Evolutionary conservation across 495 filamentous ascomycete genomes (phyloP).

Genomic region (Aspergillus ellipticus): DNA sequence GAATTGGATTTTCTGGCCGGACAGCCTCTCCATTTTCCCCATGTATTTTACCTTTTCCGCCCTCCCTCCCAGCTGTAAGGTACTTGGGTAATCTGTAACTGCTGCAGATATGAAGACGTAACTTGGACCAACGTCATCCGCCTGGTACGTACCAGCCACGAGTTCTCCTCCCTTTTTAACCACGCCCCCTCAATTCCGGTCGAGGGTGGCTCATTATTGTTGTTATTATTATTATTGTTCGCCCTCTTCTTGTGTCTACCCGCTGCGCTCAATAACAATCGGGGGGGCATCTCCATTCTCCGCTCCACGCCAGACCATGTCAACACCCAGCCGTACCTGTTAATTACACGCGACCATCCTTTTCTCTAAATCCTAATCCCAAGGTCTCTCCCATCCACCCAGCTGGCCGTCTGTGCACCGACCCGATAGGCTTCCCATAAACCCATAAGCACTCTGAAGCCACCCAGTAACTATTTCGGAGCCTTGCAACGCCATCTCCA

Average conservation of each 20-base stretch:
- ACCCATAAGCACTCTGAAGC: conserved; percentile 12
- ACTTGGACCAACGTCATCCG: conserved; percentile 14
- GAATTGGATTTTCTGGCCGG: not conserved
- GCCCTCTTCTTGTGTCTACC: not conserved
- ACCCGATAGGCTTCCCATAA: conserved; percentile 20
- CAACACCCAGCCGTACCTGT: not conserved
- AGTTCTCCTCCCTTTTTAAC: conserved; percentile 3
- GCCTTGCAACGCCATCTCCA: conserved; percentile 25
- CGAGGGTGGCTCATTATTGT: not conserved
- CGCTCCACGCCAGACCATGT: not conserved
- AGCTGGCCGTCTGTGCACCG: conserved; percentile 9
- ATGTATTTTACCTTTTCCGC: not conserved
- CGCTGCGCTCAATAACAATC: not conserved
- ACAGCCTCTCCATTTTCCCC: not conserved
- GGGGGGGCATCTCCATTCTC: not conserved
- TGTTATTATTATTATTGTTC: not conserved
- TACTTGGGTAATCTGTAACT: not conserved
- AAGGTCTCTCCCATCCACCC: not conserved
- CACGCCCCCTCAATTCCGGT: not conserved
- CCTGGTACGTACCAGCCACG: conserved; percentile 10
- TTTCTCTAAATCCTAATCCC: not conserved
- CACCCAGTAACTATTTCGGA: conserved; percentile 18
- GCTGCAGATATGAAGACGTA: conserved; percentile 4
- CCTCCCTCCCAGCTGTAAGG: not conserved
- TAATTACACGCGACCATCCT: not conserved